Evolutionary conservation across 2,329 filamentous ascomycete species (phyloP).

Genomic region (Phaeomoniella chlamydospora): DNA sequence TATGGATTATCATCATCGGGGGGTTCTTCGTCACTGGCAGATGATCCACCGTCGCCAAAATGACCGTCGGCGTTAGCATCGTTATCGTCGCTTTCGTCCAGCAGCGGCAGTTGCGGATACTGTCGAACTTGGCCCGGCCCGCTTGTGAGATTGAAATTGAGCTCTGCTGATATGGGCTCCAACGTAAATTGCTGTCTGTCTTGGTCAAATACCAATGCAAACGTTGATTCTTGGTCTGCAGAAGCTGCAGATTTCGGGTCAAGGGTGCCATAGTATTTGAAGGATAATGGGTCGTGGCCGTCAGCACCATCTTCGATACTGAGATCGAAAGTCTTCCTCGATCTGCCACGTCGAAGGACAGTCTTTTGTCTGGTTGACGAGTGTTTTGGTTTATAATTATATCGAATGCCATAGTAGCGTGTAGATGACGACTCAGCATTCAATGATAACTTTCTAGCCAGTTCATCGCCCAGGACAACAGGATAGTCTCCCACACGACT

Average conservation of each 20-base stretch:
- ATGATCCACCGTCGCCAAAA: constrained; percentile 13
- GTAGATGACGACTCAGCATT: constrained; percentile 10
- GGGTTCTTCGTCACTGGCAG: constrained; percentile 21
- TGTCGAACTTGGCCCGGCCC: constrained; percentile 31
- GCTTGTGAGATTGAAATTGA: constrained; percentile 72
- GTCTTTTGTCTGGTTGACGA: constrained; percentile 21
- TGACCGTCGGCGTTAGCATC: constrained; percentile 18
- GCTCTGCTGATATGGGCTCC: constrained; percentile 65
- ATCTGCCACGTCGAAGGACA: constrained; percentile 19
- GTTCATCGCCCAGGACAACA: constrained; percentile 23
- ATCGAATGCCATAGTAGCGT: constrained; percentile 25
- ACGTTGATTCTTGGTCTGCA: constrained; percentile 16
- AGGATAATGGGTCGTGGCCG: constrained; percentile 21
- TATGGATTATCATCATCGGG: constrained; percentile 31
- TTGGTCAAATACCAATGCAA: constrained; percentile 60
- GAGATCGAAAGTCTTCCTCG: constrained; percentile 22
- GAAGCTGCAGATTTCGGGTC: constrained; percentile 17
- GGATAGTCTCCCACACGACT: constrained; percentile 30
- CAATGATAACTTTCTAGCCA: constrained; percentile 20
- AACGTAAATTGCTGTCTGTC: constrained; percentile 63
- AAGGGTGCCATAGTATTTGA: constrained; percentile 24
- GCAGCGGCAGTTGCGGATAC: constrained; percentile 7
- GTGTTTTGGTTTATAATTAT: constrained; percentile 30
- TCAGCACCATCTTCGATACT: constrained; percentile 24
- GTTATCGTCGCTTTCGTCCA: constrained; percentile 7